Evolutionary conservation across 352 stramenopile species (phyloP), one percentile per base, ranked within the genome.

Genomic region (Pythium periplocum): DNA sequence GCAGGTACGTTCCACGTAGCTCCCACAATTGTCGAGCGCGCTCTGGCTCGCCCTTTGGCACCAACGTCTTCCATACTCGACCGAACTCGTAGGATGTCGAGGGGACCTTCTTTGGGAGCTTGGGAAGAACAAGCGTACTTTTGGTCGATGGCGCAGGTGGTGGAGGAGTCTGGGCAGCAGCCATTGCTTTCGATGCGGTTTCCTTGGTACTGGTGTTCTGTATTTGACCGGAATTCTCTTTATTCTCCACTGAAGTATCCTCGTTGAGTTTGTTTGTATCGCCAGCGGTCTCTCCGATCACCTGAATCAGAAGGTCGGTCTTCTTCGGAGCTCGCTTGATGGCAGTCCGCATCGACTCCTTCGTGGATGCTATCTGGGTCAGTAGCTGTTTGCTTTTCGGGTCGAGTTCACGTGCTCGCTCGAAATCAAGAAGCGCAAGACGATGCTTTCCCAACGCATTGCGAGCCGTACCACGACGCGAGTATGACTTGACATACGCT

Each of bases 371-470:
- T 6, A 89, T 45, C 32, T 96, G 82, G 10, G 57, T 71, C 30
- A 72, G 64, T 39, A 90, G 74, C 56, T 93, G 73, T 41, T 83
- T 83, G 50, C 73, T 94, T 38, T 76, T 82, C 2, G 78, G 71
- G 38, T 98, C 87, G 31, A 94, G 47, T 33, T 55, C 60, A 4
- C 68, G 37, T 6, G 82, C 86, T 0, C 51, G 55, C 8, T 93
- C 62, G 46, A 96, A 94, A 53, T 97, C 90, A 3, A 83, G 56
- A 43, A 96, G 51, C 4, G 90, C 92, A 2, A 92, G 61, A 37
- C 75, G 69, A 55, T 96, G 93, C 57, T 94, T 95, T 33, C 86
- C 86, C 4, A 92, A 66, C 6, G 80, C 71, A 48, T 97, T 93
- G 34, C 87, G 78, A 31, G 86, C 79, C 40, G 90, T 97, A 1